Evolutionary conservation across 345 rosid genomes (phyloP).

Genomic region (Ailanthus altissimus): DNA sequence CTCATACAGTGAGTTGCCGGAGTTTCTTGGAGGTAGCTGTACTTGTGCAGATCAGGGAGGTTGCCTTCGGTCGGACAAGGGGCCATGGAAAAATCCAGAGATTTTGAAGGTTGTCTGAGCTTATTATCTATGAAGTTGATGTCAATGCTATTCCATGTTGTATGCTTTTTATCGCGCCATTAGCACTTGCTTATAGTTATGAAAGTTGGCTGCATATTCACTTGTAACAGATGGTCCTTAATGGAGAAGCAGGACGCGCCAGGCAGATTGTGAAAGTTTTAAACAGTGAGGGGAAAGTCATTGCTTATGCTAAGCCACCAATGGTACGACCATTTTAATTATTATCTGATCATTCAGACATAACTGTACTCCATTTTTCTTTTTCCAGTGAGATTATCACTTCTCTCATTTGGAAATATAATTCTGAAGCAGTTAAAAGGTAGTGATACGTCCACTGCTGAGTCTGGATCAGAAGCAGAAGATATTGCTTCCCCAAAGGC

Average conservation of each 20-base stretch:
- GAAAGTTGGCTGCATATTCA: conserved; percentile 16
- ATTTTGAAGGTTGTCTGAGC: conserved; percentile 59
- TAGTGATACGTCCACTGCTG: conserved; percentile 97
- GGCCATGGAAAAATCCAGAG: conserved; percentile 95
- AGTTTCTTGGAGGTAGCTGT: conserved; percentile 88
- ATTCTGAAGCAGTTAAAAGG: conserved; percentile 68
- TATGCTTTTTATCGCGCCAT: conserved; percentile 1
- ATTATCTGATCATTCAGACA: neutral
- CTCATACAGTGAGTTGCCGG: conserved; percentile 82
- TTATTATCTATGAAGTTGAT: conserved; percentile 7
- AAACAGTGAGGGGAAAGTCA: conserved; percentile 84
- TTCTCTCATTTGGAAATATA: neutral
- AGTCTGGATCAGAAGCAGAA: conserved; percentile 99
- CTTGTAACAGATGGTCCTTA: conserved; percentile 73
- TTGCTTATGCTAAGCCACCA: conserved; percentile 94
- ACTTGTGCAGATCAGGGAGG: conserved; percentile 89
- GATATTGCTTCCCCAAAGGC: conserved; percentile 91
- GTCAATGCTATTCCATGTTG: conserved; percentile 9
- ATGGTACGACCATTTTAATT: conserved; percentile 46
- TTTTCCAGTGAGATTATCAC: neutral
- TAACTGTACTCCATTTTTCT: neutral
- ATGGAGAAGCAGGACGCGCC: conserved; percentile 70
- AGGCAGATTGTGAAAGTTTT: conserved; percentile 93
- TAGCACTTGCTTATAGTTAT: neutral
- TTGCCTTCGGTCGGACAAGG: conserved; percentile 94